These are phyloP conservation scores for Oryza nivara DNA, from an alignment of 176 grass and related monocot species.

Conservation along the genomic window DNA sequence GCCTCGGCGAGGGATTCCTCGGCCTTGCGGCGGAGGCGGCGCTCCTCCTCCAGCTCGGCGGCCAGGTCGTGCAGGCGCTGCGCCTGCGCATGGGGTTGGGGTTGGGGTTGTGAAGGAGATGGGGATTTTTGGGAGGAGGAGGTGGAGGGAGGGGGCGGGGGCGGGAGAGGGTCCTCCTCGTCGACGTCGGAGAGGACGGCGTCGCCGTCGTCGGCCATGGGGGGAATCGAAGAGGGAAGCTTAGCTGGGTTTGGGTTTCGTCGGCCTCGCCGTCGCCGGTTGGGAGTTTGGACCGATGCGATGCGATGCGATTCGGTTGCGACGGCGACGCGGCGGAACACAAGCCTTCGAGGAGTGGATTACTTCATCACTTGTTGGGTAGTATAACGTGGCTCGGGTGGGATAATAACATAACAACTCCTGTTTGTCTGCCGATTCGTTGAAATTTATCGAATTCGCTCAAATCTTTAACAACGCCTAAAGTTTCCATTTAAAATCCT, in stretches of 20 bases:
- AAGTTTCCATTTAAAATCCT: rapidly evolving
- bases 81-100: constrained; percentile 3
- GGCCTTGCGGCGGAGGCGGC: constrained; percentile 54
- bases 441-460: no score
- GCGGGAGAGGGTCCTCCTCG: constrained; percentile 47
- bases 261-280: neutral
- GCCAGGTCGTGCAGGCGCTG: constrained; percentile 61
- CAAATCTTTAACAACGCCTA: no score
- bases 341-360: no score
- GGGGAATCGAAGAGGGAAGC: neutral
- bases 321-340: no score
- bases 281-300: neutral
- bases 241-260: neutral
- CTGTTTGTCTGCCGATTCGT: no score
- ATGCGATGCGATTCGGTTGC: no score
- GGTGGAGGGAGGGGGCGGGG: constrained; percentile 10
- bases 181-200: constrained; percentile 89
- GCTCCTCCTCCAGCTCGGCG: constrained; percentile 77
- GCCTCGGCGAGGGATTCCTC: constrained; percentile 50
- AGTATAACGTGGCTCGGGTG: no score
- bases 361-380: no score
- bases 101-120: neutral
- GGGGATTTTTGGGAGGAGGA: constrained; percentile 26
- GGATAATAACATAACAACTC: no score
- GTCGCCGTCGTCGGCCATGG: constrained; percentile 27